Conservation (phyloP, 2,329 filamentous ascomycete genomes). For the Coniella lustricola region DNA sequence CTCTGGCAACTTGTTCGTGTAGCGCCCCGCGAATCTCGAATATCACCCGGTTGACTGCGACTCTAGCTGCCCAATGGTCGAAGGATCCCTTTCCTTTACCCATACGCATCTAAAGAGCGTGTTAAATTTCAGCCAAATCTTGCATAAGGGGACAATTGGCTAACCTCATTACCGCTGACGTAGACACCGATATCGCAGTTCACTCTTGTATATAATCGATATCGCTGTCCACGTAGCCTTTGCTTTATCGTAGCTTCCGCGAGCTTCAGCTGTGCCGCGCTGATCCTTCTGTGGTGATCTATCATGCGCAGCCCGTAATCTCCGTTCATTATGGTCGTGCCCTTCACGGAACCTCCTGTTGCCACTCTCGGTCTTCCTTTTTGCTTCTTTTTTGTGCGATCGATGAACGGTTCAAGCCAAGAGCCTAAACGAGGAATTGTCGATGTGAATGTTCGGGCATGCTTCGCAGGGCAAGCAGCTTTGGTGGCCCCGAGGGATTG, state of each 20-base stretch:
- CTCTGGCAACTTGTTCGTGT: slow-evolving; percentile 89
- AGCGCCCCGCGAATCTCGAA: slow-evolving; percentile 88
- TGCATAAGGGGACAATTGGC: slow-evolving; percentile 18
- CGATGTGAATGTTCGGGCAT: slow-evolving; percentile 65
- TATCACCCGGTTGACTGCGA: slow-evolving; percentile 83
- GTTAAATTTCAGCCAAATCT: not conserved
- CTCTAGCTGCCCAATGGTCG: slow-evolving; percentile 88
- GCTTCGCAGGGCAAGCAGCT: slow-evolving; percentile 26
- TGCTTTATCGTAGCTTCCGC: slow-evolving; percentile 91
- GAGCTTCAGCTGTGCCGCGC: slow-evolving; percentile 76
- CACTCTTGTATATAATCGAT: slow-evolving; percentile 84
- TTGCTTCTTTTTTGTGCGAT: slow-evolving; percentile 79
- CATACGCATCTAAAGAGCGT: slow-evolving; percentile 67
- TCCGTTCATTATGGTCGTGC: slow-evolving; percentile 93
- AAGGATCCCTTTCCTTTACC: slow-evolving; percentile 98
- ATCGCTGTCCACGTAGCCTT: slow-evolving; percentile 83
- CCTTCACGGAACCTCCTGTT: slow-evolving; percentile 84
- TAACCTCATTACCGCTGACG: slow-evolving; percentile 83
- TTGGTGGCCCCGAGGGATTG: slow-evolving; percentile 31
- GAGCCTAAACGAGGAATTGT: slow-evolving; percentile 52
- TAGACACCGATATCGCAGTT: slow-evolving; percentile 93
- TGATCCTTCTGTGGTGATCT: slow-evolving; percentile 88
- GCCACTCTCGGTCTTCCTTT: slow-evolving; percentile 84
- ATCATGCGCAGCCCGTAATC: slow-evolving; percentile 91
- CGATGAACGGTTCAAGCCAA: slow-evolving; percentile 75